Evolutionary conservation across 768 basidiomycete genomes (phyloP).

Genomic region (Zangia roseola): DNA sequence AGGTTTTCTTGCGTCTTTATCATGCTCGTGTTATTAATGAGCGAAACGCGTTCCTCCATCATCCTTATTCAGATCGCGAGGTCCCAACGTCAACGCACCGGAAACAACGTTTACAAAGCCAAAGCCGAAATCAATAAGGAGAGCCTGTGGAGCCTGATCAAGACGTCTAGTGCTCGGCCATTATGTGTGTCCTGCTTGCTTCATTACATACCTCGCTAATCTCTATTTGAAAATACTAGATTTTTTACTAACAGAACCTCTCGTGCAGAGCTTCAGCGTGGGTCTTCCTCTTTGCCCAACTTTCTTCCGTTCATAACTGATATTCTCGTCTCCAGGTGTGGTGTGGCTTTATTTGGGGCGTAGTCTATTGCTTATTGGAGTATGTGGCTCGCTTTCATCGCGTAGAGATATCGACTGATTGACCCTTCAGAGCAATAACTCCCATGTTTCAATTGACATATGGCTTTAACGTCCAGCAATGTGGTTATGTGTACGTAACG

Average conservation of each 20-base stretch:
- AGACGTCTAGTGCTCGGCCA: slow-evolving; percentile 65
- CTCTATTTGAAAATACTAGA: slow-evolving; percentile 9
- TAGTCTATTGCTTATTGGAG: slow-evolving; percentile 66
- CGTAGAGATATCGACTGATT: neutral
- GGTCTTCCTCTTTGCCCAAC: slow-evolving; percentile 17
- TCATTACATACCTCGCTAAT: neutral
- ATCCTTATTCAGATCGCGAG: slow-evolving; percentile 66
- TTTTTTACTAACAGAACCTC: slow-evolving; percentile 49
- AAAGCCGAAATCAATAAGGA: slow-evolving; percentile 61
- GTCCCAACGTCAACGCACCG: slow-evolving; percentile 61
- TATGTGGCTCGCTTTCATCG: slow-evolving; percentile 21
- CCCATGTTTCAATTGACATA: slow-evolving; percentile 57
- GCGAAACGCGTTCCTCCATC: slow-evolving; percentile 72
- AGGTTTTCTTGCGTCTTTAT: slow-evolving; percentile 56
- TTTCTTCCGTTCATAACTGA: neutral
- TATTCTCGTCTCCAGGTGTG: slow-evolving; percentile 44
- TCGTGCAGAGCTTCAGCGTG: slow-evolving; percentile 72
- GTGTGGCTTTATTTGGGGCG: slow-evolving; percentile 73
- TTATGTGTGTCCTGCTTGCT: slow-evolving; percentile 47
- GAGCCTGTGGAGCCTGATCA: slow-evolving; percentile 55
- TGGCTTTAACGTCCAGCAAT: slow-evolving; percentile 56
- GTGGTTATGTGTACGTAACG: slow-evolving; percentile 56
- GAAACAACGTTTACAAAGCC: slow-evolving; percentile 57
- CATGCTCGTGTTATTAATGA: slow-evolving; percentile 52
- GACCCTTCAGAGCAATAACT: slow-evolving; percentile 46